A percentile compares a stretch with the other conserved stretches of the same genome.
Evolutionary conservation across 2,329 filamentous ascomycete genomes (phyloP).

Genomic region (Fusarium torreyae): DNA sequence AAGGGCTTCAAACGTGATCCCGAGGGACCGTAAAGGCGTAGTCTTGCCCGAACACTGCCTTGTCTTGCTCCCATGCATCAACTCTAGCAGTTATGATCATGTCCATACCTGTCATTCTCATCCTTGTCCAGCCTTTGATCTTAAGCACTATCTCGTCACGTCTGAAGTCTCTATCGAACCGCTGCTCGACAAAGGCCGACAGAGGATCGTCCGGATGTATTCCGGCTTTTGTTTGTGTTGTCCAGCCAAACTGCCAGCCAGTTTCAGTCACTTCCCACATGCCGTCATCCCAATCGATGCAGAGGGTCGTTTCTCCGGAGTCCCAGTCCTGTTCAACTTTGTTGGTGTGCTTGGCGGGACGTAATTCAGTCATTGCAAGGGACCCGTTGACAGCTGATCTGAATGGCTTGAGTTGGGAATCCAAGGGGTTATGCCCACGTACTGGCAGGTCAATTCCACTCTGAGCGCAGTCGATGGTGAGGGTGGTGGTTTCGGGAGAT

Average conservation of each 20-base stretch:
- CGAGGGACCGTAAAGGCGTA: neutral
- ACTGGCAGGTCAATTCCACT: neutral
- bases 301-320: neutral
- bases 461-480: neutral
- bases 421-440: neutral
- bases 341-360: slow-evolving; percentile 3
- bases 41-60: neutral
- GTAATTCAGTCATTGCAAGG: neutral
- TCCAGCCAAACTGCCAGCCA: slow-evolving; percentile 6
- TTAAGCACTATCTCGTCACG: neutral
- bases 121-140: neutral
- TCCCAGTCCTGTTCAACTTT: slow-evolving; percentile 6
- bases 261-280: slow-evolving; percentile 13
- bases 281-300: slow-evolving; percentile 8
- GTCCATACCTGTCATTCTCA: slow-evolving; percentile 4
- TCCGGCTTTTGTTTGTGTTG: neutral
- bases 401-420: neutral
- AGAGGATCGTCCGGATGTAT: neutral
- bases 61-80: neutral
- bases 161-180: neutral
- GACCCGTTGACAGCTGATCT: neutral
- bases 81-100: slow-evolving; percentile 1
- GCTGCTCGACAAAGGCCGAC: neutral
- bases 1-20: too few relatives aligned
- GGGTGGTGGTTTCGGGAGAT: slow-evolving; percentile 4